Evolutionary conservation across 1,284 basidiomycete species (phyloP).

Genomic region (Leccinum pallidistipes): DNA sequence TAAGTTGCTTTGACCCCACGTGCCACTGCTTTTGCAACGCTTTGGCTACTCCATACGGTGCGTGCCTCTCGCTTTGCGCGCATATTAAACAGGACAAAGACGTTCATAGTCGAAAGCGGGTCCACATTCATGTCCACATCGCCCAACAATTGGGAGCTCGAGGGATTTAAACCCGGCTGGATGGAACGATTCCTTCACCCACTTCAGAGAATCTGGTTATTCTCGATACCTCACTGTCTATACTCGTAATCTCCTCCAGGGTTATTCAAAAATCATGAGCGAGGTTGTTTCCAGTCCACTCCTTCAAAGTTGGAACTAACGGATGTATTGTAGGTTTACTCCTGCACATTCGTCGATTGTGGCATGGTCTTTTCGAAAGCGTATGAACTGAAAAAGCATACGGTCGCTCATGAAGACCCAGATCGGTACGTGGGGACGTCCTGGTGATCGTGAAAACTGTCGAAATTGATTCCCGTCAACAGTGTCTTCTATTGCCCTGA

Average conservation of each 20-base stretch:
- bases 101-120: neutral
- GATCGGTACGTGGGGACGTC: constrained; percentile 10
- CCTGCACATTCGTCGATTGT: constrained; percentile 21
- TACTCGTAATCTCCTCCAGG: neutral
- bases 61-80: constrained; percentile 14
- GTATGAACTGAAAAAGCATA: constrained; percentile 28
- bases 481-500: constrained; percentile 22
- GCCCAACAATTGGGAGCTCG: constrained; percentile 5
- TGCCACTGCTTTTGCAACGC: constrained; percentile 3
- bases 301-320: neutral
- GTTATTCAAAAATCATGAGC: constrained; percentile 12
- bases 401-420: constrained; percentile 13
- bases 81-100: constrained; percentile 11
- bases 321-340: constrained; percentile 10
- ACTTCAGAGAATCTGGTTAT: constrained; percentile 22
- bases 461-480: neutral
- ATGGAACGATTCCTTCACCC: neutral
- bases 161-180: constrained; percentile 9
- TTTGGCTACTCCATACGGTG: constrained; percentile 8
- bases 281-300: constrained; percentile 4
- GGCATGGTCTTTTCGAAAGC: constrained; percentile 15
- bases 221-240: constrained; percentile 9
- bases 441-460: neutral
- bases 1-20: neutral
- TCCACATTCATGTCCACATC: constrained; percentile 10